Evolutionary conservation across 305 asterid species (phyloP).

Genomic region (Fraxinus greggii): DNA sequence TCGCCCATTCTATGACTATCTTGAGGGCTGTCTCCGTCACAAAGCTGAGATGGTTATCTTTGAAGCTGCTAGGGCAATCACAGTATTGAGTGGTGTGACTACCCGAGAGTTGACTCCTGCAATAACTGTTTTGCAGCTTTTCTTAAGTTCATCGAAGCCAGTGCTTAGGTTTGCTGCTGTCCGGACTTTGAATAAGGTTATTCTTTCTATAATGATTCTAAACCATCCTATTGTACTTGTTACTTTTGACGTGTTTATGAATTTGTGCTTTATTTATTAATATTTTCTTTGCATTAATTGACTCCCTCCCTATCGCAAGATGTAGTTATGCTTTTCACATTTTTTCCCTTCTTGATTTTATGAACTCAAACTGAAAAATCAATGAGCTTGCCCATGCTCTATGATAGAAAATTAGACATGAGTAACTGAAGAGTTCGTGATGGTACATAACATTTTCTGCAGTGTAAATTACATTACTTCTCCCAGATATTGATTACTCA

Average conservation of each 20-base stretch:
- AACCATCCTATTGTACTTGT: background rate
- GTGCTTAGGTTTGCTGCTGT: constrained; percentile 97
- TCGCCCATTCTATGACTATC: constrained; percentile 90
- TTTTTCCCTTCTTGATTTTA: background rate
- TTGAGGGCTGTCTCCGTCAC: constrained; percentile 93
- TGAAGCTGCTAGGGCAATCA: constrained; percentile 97
- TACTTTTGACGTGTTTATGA: constrained; percentile 6
- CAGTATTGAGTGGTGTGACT: constrained; percentile 77
- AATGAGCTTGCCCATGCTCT: background rate
- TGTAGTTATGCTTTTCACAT: background rate
- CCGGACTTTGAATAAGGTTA: constrained; percentile 90
- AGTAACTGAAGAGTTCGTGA: background rate
- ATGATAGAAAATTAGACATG: background rate
- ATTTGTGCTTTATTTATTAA: background rate
- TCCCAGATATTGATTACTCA: background rate
- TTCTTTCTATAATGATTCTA: constrained; percentile 19
- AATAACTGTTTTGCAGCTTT: constrained; percentile 82
- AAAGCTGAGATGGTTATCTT: constrained; percentile 95
- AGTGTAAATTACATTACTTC: background rate
- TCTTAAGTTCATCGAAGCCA: constrained; percentile 90
- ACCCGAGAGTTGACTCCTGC: constrained; percentile 93
- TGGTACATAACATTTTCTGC: background rate
- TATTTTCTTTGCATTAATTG: background rate
- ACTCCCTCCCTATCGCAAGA: background rate
- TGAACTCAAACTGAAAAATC: background rate